Evolutionary conservation across 495 filamentous ascomycete genomes (phyloP).

Genomic region (Penicillium salamii): DNA sequence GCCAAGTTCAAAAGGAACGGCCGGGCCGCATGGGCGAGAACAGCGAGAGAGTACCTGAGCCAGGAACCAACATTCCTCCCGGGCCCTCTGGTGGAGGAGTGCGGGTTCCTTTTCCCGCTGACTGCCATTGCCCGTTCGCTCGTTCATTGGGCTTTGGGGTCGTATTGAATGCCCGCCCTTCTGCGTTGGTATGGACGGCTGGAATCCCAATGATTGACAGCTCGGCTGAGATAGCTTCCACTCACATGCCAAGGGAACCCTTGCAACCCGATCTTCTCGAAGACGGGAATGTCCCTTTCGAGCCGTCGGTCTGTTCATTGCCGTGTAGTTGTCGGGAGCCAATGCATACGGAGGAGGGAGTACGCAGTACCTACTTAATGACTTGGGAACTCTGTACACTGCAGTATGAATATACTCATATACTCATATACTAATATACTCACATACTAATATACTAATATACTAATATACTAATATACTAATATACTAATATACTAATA

Average conservation of each 20-base stretch:
- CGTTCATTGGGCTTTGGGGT: neutral
- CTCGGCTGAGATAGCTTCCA: conserved; percentile 22
- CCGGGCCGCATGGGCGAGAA: neutral
- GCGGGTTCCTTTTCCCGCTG: conserved; percentile 2
- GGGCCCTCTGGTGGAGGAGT: neutral
- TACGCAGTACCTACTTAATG: too few species aligned
- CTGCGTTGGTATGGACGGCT: conserved; percentile 6
- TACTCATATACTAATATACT: too few species aligned
- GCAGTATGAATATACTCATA: too few species aligned
- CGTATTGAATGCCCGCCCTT: neutral
- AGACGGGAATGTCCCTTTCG: conserved; percentile 10
- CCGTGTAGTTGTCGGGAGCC: too few species aligned
- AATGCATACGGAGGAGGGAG: too few species aligned
- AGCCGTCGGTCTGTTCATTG: too few species aligned
- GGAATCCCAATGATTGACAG: conserved; percentile 22
- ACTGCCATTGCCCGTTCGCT: neutral
- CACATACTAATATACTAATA: too few species aligned
- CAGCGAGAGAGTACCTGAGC: conserved; percentile 3
- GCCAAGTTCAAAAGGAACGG: conserved; percentile 5
- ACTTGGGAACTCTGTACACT: too few species aligned
- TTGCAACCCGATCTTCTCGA: conserved; percentile 8
- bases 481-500: too few species aligned
- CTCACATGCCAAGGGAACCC: conserved; percentile 26
- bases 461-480: too few species aligned
- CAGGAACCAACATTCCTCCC: conserved; percentile 4